Conservation (phyloP, 352 stramenopile species). For the Phytopythium mirpurense region DNA sequence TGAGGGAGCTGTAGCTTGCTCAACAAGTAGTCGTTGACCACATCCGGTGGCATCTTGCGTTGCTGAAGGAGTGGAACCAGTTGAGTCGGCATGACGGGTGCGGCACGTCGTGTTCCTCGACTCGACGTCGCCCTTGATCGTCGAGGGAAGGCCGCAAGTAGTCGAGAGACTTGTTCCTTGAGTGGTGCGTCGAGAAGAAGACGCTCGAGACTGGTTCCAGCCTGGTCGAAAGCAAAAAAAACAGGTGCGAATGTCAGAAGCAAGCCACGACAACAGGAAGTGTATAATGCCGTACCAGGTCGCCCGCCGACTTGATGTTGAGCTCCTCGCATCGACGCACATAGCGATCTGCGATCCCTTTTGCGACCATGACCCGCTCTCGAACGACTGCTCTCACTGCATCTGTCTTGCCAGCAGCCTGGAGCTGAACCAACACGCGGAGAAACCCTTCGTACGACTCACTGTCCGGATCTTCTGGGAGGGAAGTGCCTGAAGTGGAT, state of each 20-base stretch:
- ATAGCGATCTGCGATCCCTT: slow-evolving; percentile 15
- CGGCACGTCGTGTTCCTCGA: not conserved
- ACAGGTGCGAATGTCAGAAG: too few relatives aligned
- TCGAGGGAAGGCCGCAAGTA: not conserved
- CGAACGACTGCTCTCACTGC: slow-evolving; percentile 22
- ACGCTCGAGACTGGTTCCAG: not conserved
- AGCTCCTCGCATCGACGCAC: slow-evolving; percentile 11
- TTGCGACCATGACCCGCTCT: slow-evolving; percentile 16
- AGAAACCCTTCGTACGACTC: slow-evolving; percentile 23
- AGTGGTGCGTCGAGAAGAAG: not conserved
- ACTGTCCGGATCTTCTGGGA: not conserved
- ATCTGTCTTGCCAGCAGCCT: slow-evolving; percentile 13
- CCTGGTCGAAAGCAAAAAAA: not conserved
- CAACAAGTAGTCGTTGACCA: not conserved
- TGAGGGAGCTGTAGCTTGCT: not conserved
- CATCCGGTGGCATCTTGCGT: not conserved
- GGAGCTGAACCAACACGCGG: slow-evolving; percentile 16
- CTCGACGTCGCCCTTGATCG: not conserved
- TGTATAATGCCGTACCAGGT: slow-evolving; percentile 11
- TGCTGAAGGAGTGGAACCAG: not conserved
- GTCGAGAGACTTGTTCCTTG: not conserved
- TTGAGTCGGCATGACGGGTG: not conserved
- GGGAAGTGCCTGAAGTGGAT: not conserved
- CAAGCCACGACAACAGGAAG: too few relatives aligned
- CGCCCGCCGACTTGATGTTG: slow-evolving; percentile 13